These are phyloP conservation scores for Paracoccidioides brasiliensis DNA, from an alignment of 2,329 filamentous ascomycete species.

Conservation along the genomic window DNA sequence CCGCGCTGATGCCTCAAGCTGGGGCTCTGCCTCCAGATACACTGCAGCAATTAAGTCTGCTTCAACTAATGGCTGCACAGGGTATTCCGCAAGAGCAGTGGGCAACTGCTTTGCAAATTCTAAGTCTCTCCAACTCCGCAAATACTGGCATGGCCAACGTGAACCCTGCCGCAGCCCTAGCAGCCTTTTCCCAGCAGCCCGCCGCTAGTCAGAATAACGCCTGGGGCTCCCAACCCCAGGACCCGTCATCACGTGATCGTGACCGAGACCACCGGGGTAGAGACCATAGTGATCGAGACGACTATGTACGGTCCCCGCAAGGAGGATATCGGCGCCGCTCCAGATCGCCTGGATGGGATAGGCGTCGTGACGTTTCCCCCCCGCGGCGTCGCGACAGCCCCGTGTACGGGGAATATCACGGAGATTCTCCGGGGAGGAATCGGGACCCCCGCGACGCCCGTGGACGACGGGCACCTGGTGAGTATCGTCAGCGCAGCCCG, in stretches of 20 bases:
- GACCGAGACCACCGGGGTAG: slow-evolving; percentile 38
- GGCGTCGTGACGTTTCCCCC: slow-evolving; percentile 53
- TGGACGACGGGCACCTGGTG: slow-evolving; percentile 35
- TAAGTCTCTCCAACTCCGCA: slow-evolving; percentile 29
- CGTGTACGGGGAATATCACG: slow-evolving; percentile 60
- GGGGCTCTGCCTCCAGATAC: slow-evolving; percentile 33
- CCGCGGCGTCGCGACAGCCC: slow-evolving; percentile 53
- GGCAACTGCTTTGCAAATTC: slow-evolving; percentile 42
- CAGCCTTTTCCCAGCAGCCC: slow-evolving; percentile 29
- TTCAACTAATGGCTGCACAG: slow-evolving; percentile 62
- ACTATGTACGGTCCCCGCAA: slow-evolving; percentile 50
- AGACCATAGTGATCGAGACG: slow-evolving; percentile 12
- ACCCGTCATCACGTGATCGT: slow-evolving; percentile 20
- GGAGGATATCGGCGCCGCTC: slow-evolving; percentile 55
- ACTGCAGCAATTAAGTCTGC: slow-evolving; percentile 57
- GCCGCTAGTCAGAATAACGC: slow-evolving; percentile 8
- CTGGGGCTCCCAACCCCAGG: slow-evolving; percentile 19
- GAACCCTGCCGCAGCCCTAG: slow-evolving; percentile 25
- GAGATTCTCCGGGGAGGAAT: slow-evolving; percentile 50
- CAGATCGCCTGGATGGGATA: slow-evolving; percentile 63
- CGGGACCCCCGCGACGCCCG: slow-evolving; percentile 42
- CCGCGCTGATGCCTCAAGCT: slow-evolving; percentile 30
- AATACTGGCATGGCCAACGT: slow-evolving; percentile 21
- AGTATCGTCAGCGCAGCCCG: slow-evolving; percentile 84
- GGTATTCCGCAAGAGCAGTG: slow-evolving; percentile 69